Evolutionary conservation across 2,329 filamentous ascomycete species (phyloP).

Genomic region (Thielaviopsis punctulata): DNA sequence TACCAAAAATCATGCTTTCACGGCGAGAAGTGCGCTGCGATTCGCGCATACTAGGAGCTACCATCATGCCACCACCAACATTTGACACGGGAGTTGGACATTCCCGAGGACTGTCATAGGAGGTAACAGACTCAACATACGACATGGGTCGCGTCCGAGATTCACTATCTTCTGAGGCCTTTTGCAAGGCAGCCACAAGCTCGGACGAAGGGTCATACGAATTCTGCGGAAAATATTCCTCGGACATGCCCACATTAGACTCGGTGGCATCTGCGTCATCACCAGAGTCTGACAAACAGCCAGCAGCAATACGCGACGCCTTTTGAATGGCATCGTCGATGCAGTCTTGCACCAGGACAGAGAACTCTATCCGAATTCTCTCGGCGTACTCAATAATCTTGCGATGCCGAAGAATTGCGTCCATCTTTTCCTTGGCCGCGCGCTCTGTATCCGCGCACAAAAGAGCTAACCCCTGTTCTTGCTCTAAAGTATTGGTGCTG

Average conservation of each 20-base stretch:
- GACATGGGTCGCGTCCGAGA: conserved; percentile 37
- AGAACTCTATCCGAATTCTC: conserved; percentile 84
- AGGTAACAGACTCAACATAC: conserved; percentile 55
- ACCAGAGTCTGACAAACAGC: conserved; percentile 64
- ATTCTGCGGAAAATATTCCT: conserved; percentile 38
- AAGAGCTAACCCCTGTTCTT: conserved; percentile 75
- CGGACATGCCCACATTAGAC: conserved; percentile 17
- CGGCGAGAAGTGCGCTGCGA: conserved; percentile 38
- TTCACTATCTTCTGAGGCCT: conserved; percentile 24
- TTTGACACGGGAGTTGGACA: conserved; percentile 83
- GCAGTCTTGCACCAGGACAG: conserved; percentile 83
- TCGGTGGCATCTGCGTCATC: conserved; percentile 23
- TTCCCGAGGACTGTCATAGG: conserved; percentile 67
- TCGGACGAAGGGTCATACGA: conserved; percentile 37
- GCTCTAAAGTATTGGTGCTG: conserved; percentile 75
- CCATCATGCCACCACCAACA: conserved; percentile 32
- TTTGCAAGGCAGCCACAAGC: conserved; percentile 36
- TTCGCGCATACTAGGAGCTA: conserved; percentile 22
- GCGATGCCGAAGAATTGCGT: conserved; percentile 79
- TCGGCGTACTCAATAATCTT: conserved; percentile 92
- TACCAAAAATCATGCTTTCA: conserved; percentile 58
- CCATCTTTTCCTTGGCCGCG: conserved; percentile 73
- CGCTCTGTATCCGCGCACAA: conserved; percentile 83
- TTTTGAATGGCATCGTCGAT: conserved; percentile 85
- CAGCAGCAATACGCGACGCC: conserved; percentile 72